Conservation (phyloP, 1,139 yeast genomes). For the Scheffersomyces insectosa region DNA sequence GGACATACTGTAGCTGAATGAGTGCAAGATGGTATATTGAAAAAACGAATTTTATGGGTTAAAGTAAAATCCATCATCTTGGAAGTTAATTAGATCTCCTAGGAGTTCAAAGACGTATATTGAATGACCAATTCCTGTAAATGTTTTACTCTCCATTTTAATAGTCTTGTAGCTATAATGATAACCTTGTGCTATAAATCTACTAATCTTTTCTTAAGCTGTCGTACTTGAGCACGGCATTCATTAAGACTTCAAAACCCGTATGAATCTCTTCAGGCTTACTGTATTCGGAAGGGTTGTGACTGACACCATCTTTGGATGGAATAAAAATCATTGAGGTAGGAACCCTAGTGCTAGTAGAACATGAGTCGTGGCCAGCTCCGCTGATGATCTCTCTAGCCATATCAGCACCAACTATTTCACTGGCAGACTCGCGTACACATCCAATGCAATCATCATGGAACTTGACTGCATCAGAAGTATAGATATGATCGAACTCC, state of each 20-base stretch:
- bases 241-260: constrained; percentile 60
- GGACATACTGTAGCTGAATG: too few relatives aligned
- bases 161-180: too few relatives aligned
- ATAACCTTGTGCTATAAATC: background rate
- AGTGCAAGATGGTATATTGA: too few relatives aligned
- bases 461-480: constrained; percentile 60
- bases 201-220: constrained; percentile 4
- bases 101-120: too few relatives aligned
- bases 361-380: constrained; percentile 75
- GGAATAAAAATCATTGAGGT: constrained; percentile 79
- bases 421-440: constrained; percentile 52
- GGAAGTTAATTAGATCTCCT: too few relatives aligned
- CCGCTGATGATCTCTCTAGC: constrained; percentile 58
- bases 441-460: constrained; percentile 49
- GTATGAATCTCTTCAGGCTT: constrained; percentile 61
- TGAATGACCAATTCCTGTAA: too few relatives aligned
- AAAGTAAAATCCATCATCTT: too few relatives aligned
- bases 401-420: constrained; percentile 45
- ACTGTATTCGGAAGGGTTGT: constrained; percentile 66
- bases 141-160: too few relatives aligned
- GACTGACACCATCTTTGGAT: constrained; percentile 67
- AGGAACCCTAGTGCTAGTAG: constrained; percentile 56
- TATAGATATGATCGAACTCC: constrained; percentile 40
- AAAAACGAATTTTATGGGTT: too few relatives aligned
- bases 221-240: constrained; percentile 61